Evolutionary conservation across 148 eudicot genomes (phyloP), one percentile per base, ranked within the genome.

Genomic region (Bassia scoparia): DNA sequence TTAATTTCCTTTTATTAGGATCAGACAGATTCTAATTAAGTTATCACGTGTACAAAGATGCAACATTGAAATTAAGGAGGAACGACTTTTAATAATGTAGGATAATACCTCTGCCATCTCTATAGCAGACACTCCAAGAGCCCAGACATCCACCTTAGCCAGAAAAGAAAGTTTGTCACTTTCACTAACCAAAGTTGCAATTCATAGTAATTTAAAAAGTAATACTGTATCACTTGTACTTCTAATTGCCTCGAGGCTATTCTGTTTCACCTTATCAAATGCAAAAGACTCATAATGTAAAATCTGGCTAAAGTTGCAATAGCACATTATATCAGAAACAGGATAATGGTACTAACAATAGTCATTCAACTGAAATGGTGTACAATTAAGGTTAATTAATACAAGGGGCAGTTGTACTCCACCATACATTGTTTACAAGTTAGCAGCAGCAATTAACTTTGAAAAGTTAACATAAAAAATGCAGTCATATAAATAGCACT

Each of bases 101-200:
- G 26, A 60, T 37, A 65, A 58, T 89, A 91, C 98, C 98, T 95
- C 98, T 59, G 98, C 98, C 98, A 95, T 95, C 84, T 95, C 98
- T 75, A 95, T 95, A 73, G 98, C 97, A 71, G 98, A 89, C 77
- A 91, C 96, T 75, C 98, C 98, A 74, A 95, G 97, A 72, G 98
- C 98, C 98, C 98, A 95, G 63, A 95, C 98, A 88, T 95, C 98
- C 75, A 95, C 98, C 98, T 95, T 82, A 46, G 34, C 52, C 72
- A 67, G 23, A 62, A 56, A 53, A 14, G 3, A 6, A 13, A 70
- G 65, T 55, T 15, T 18, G 69, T 78, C 69, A 73, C 38, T 50
- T 59, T 72, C 52, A 37, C 50, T 64, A 10, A 29, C 49, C 23
- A 61, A 4, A 34, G 14, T 61, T 61, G 66, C 24, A 31, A 43